phyloP scores from a whole-genome alignment of 2,329 filamentous ascomycete species.

The Aspergillus glaucus region DNA sequence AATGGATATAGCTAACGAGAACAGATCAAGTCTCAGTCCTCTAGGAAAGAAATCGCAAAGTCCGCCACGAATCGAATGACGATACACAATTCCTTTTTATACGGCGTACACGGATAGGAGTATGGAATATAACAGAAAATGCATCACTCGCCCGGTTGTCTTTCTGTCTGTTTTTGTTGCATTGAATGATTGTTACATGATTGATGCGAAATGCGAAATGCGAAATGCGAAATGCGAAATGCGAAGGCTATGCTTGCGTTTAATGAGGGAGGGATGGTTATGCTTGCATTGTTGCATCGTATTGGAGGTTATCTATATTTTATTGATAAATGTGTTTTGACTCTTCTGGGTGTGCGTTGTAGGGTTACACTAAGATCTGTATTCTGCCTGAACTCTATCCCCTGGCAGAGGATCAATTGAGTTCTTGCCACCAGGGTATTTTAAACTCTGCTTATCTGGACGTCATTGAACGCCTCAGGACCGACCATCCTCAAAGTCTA shows the following conservation, averaged over 20 bases:
- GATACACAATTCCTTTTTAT: background rate
- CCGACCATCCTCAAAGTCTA: no score
- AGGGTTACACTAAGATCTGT: no score
- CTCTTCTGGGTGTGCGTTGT: no score
- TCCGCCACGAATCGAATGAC: slow-evolving; percentile 7
- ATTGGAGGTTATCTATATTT: no score
- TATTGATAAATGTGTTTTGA: no score
- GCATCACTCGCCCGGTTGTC: background rate
- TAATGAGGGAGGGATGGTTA: background rate
- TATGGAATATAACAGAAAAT: background rate
- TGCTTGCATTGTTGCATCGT: background rate
- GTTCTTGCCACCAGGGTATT: no score
- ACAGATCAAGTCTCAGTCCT: slow-evolving; percentile 3
- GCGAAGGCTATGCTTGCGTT: background rate
- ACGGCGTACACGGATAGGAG: background rate
- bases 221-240: background rate
- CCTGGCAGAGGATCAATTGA: no score
- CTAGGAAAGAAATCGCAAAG: slow-evolving; percentile 4
- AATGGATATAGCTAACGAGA: background rate
- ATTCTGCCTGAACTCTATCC: no score
- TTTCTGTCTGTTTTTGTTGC: background rate
- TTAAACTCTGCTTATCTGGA: no score
- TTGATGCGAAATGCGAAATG: background rate
- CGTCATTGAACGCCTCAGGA: no score
- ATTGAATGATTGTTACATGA: background rate